Conservation (phyloP, 2,329 filamentous ascomycete genomes). For the Exophiala bonariae region DNA sequence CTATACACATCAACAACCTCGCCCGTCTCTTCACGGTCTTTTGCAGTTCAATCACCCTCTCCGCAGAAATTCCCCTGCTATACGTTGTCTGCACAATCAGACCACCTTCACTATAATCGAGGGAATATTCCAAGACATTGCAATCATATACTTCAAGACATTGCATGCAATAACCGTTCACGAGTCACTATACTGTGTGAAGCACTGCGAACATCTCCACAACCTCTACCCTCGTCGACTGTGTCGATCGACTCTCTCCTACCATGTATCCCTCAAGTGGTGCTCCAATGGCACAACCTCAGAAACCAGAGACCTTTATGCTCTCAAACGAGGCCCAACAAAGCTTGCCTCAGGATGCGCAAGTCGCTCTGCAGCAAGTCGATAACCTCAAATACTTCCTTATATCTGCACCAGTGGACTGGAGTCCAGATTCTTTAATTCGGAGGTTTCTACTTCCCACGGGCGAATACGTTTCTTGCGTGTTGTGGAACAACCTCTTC, state of each 20-base stretch:
- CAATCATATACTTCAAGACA: background rate
- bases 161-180: slow-evolving; percentile 9
- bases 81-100: slow-evolving; percentile 5
- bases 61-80: slow-evolving; percentile 5
- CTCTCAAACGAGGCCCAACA: slow-evolving; percentile 96
- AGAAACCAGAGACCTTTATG: slow-evolving; percentile 99
- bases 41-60: slow-evolving; percentile 6
- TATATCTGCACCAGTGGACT: slow-evolving; percentile 97
- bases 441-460: slow-evolving; percentile 92
- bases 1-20: slow-evolving; percentile 19
- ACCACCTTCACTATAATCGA: slow-evolving; percentile 5
- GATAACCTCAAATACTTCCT: slow-evolving; percentile 99
- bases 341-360: slow-evolving; percentile 90
- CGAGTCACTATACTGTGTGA: slow-evolving; percentile 8
- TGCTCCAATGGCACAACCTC: slow-evolving; percentile 82
- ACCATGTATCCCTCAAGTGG: slow-evolving; percentile 76
- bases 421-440: slow-evolving; percentile 95
- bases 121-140: slow-evolving; percentile 7
- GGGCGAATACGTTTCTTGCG: slow-evolving; percentile 97
- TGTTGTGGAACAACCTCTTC: slow-evolving; percentile 98
- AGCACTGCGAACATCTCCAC: slow-evolving; percentile 23
- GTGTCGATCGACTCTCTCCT: slow-evolving; percentile 26
- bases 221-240: slow-evolving; percentile 18
- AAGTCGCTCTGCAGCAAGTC: slow-evolving; percentile 96
- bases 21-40: slow-evolving; percentile 10